Percentiles rank a stretch among this genome's conserved stretches.
These are phyloP conservation scores for Cardamine chenopodiifolia DNA, from an alignment of 345 rosid species.

Conservation along the genomic window DNA sequence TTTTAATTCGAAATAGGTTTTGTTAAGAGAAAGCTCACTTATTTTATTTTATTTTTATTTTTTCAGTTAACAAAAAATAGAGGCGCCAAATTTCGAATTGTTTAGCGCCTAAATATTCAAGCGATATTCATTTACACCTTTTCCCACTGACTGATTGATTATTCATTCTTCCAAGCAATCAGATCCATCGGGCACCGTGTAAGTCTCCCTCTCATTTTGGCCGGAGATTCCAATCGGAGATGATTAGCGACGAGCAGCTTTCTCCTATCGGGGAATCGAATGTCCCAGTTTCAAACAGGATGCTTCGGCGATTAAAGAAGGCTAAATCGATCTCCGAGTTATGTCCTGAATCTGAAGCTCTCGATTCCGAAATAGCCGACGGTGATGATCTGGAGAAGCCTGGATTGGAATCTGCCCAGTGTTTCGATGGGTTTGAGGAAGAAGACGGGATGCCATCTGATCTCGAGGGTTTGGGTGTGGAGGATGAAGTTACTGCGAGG, in stretches of 20 bases:
- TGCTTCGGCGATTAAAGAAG: constrained; percentile 74
- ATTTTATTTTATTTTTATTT: too few relatives aligned
- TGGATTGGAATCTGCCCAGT: constrained; percentile 29
- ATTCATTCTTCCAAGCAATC: neutral
- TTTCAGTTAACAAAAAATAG: too few relatives aligned
- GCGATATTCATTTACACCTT: neutral
- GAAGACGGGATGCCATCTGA: constrained; percentile 44
- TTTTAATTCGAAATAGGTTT: too few relatives aligned
- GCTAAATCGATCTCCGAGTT: constrained; percentile 34
- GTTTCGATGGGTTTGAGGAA: constrained; percentile 37
- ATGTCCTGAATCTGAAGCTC: constrained; percentile 35
- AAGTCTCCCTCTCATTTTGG: neutral
- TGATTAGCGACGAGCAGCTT: constrained; percentile 55
- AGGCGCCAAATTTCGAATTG: constrained; percentile 38
- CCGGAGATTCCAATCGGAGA: constrained; percentile 33
- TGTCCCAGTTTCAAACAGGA: constrained; percentile 50
- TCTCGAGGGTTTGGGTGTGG: constrained; percentile 38
- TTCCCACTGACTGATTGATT: constrained; percentile 7
- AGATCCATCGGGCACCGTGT: neutral
- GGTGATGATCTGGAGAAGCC: constrained; percentile 36
- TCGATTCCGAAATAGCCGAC: constrained; percentile 1
- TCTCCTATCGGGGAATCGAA: constrained; percentile 52
- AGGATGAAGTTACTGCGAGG: constrained; percentile 43
- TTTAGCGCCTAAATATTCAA: constrained; percentile 47
- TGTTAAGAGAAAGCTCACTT: too few relatives aligned